Conservation (phyloP, 768 basidiomycete species). For the Ramaria sp. region DNA sequence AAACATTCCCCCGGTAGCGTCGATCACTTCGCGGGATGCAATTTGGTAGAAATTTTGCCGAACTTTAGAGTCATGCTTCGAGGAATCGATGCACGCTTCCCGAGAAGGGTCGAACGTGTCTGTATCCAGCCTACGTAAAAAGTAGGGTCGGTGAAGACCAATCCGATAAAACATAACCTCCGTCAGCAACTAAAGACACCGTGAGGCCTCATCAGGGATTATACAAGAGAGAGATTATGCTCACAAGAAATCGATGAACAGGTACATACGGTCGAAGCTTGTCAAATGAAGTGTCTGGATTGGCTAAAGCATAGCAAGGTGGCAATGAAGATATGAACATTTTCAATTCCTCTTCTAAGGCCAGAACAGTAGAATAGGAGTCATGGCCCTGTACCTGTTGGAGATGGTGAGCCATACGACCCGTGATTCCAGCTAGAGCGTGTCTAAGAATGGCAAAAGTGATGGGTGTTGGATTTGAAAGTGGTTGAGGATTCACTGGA, state of each 20-base stretch:
- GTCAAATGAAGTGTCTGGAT: slow-evolving; percentile 73
- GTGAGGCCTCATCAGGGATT: neutral
- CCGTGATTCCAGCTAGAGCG: slow-evolving; percentile 73
- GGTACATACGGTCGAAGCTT: slow-evolving; percentile 54
- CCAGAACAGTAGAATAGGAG: slow-evolving; percentile 74
- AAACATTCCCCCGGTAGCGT: slow-evolving; percentile 71
- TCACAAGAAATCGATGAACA: slow-evolving; percentile 78
- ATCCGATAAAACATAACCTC: slow-evolving; percentile 83
- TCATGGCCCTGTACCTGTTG: slow-evolving; percentile 71
- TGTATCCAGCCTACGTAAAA: slow-evolving; percentile 66
- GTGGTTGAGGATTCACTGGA: slow-evolving; percentile 40
- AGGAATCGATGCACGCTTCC: slow-evolving; percentile 83
- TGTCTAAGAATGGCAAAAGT: slow-evolving; percentile 86
- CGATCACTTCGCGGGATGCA: slow-evolving; percentile 51
- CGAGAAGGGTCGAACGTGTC: slow-evolving; percentile 77
- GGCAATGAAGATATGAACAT: slow-evolving; percentile 69
- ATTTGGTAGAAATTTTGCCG: slow-evolving; percentile 56
- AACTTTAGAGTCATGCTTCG: slow-evolving; percentile 77
- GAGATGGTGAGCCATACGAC: slow-evolving; percentile 87
- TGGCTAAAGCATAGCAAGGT: slow-evolving; percentile 55
- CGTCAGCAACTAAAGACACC: slow-evolving; percentile 31
- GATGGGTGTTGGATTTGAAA: slow-evolving; percentile 68
- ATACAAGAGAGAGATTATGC: neutral
- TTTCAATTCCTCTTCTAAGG: slow-evolving; percentile 75
- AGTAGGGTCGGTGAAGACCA: slow-evolving; percentile 79